phyloP scores from a whole-genome alignment of 169 alveolate species.

The Plasmodium malariae region DNA sequence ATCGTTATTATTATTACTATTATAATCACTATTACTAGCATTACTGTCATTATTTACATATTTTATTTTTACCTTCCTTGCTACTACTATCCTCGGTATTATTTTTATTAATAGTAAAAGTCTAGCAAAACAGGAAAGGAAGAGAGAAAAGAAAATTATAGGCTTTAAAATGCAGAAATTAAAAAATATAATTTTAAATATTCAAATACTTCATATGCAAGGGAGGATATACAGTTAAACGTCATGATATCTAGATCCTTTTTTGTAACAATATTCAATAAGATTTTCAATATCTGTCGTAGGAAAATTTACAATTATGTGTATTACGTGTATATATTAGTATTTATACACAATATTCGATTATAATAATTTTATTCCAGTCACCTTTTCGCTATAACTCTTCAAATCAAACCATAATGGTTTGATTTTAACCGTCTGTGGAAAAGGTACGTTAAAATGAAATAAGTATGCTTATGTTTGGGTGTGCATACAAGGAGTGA shows the following conservation, averaged over 20 bases:
- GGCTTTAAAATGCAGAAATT: not conserved
- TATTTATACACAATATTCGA: not conserved
- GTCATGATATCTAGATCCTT: constrained; percentile 59
- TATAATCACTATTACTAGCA: no score
- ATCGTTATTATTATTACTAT: not conserved
- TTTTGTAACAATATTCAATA: constrained; percentile 61
- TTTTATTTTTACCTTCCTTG: constrained; percentile 32
- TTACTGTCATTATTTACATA: no score
- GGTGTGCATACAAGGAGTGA: no score
- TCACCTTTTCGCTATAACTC: constrained; percentile 44
- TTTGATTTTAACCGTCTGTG: constrained; percentile 61
- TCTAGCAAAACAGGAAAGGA: not conserved
- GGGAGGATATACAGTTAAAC: constrained; percentile 62
- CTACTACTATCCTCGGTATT: not conserved
- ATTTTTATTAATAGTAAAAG: constrained; percentile 28
- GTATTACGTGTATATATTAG: not conserved
- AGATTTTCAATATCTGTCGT: constrained; percentile 54
- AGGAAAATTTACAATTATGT: not conserved
- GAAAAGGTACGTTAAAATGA: not conserved
- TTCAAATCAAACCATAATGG: constrained; percentile 74
- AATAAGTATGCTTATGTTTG: not conserved
- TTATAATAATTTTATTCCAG: not conserved
- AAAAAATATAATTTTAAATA: not conserved
- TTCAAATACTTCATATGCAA: constrained; percentile 55
- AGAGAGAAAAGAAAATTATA: not conserved